Percentiles rank a stretch among this genome's conserved stretches.
These are phyloP conservation scores for Aspergillaceae sp. DNA, from an alignment of 2,329 filamentous ascomycete genomes.

Conservation along the genomic window DNA sequence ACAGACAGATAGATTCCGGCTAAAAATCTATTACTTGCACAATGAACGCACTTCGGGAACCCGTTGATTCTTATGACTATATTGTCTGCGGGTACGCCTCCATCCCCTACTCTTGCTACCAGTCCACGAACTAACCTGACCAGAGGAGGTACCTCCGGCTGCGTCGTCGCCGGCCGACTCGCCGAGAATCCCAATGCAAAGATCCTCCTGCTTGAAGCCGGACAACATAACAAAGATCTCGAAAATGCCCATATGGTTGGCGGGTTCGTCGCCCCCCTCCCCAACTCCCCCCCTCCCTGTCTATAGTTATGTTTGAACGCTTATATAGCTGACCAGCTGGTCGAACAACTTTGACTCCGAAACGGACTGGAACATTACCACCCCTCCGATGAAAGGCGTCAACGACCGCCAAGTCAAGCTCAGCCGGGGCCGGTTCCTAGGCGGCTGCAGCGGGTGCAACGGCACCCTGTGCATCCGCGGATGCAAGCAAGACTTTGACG, in stretches of 20 bases:
- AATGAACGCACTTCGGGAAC: background rate
- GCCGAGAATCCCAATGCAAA: conserved; percentile 37
- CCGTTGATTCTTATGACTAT: conserved; percentile 15
- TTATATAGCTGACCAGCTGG: conserved; percentile 22
- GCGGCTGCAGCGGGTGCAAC: conserved; percentile 37
- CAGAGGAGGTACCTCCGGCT: conserved; percentile 42
- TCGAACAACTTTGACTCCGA: conserved; percentile 36
- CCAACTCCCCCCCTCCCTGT: background rate
- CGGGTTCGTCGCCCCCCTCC: conserved; percentile 18
- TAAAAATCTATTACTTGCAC: background rate
- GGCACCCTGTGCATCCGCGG: conserved; percentile 39
- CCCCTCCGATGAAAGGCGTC: conserved; percentile 31
- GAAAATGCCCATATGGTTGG: conserved; percentile 41
- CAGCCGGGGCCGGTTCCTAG: conserved; percentile 37
- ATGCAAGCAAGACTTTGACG: conserved; percentile 42
- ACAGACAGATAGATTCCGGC: background rate
- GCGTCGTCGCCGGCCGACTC: conserved; percentile 41
- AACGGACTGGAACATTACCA: conserved; percentile 40
- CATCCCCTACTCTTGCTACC: too few relatives aligned
- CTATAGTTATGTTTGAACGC: background rate
- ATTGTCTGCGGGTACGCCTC: conserved; percentile 21
- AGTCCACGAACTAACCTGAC: background rate
- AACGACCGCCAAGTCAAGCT: conserved; percentile 35
- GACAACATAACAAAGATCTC: conserved; percentile 37
- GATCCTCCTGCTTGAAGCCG: conserved; percentile 42